Base-by-base conservation (phyloP, 805 yeast genomes). In the Dipodascus albidus region DNA sequence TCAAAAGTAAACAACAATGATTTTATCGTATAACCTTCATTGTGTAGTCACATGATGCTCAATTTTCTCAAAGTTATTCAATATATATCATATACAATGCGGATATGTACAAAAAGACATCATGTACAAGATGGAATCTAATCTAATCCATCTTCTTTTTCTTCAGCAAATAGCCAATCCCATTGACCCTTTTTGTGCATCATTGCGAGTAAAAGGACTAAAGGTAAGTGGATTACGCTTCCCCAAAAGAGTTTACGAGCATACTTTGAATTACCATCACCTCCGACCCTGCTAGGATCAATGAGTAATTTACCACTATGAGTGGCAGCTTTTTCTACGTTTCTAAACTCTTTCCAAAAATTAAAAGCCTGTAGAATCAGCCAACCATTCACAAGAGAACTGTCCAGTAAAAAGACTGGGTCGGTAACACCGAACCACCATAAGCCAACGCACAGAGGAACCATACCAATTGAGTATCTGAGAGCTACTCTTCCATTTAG, bases 161-260 rank as follows among this genome's bases (percentile, higher is more conserved):
- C 54, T 2, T 49, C 24, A 1, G 53, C 72, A 50, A 74, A 73
- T 23, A 83, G 61, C 74, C 86, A 76, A 64, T 89, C 96, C 97
- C 97, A 91, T 65, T 89, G 88, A 3, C 96, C 96, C 66, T 83
- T 83, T 69, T 93, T 93, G 68, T 93, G 98, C 51, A 93, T 67
- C 89, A 93, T 91, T 1, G 98, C 97, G 56, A 93, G 71, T 19
- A 89, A 83, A 52, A 93, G 71, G 15, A 95, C 84, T 0, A 85
- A 90, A 0, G 99, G 99, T 49, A 93, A 71, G 61, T 93, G 98
- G 82, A 91, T 81, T 1, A 93, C 96, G 23, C 96, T 85, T 42
- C 95, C 87, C 95, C 96, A 87, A 67, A 93, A 93, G 47, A 90
- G 76, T 65, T 83, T 84, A 56, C 86, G 82, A 0, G 99, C 98